Conservation (phyloP, 169 alveolate species). For the Eimeria maxima region DNA sequence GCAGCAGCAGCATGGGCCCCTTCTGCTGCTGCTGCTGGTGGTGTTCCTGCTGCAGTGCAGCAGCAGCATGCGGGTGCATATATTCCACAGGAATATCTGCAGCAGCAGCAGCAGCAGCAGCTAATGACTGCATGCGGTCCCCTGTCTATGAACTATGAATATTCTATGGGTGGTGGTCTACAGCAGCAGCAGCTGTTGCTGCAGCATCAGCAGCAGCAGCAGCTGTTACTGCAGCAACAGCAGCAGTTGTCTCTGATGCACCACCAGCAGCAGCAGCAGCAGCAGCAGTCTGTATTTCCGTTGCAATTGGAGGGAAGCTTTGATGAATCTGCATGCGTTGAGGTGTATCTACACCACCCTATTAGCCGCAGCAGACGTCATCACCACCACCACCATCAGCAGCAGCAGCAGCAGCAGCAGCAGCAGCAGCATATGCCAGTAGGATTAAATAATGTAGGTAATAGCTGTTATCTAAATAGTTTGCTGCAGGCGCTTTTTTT, state of each 20-base stretch:
- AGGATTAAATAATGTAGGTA: conserved; percentile 98
- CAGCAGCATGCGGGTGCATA: conserved; percentile 21
- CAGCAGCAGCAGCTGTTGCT: conserved; percentile 27
- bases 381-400: too few species aligned
- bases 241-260: neutral
- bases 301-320: neutral
- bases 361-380: neutral
- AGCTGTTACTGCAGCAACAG: conserved; percentile 17
- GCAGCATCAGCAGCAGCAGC: conserved; percentile 16
- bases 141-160: neutral
- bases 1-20: neutral
- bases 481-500: conserved; percentile 97
- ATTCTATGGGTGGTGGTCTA: neutral
- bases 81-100: neutral
- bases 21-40: neutral
- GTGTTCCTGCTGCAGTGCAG: neutral
- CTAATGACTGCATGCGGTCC: neutral
- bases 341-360: neutral
- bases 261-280: conserved; percentile 39
- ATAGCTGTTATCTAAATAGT: conserved; percentile 99
- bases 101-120: conserved; percentile 46
- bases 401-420: too few species aligned
- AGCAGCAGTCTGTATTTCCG: neutral
- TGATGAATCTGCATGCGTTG: neutral
- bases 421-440: too few species aligned